Percentiles rank a stretch among this genome's conserved stretches.
Evolutionary conservation across 2,329 filamentous ascomycete genomes (phyloP).

Genomic region (Xylariaceae sp.): DNA sequence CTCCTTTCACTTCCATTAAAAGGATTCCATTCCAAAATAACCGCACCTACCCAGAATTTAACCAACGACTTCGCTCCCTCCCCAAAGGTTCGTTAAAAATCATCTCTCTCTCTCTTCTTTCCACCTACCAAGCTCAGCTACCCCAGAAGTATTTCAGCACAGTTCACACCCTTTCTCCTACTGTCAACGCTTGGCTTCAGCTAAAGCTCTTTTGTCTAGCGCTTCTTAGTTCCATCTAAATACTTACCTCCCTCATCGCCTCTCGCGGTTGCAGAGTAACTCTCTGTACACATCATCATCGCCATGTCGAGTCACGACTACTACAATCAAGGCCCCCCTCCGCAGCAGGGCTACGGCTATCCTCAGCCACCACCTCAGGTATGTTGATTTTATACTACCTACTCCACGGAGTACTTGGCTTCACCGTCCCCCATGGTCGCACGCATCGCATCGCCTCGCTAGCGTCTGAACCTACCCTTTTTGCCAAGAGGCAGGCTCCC

Average conservation of each 20-base stretch:
- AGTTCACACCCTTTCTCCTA: no score
- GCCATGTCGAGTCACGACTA: conserved; percentile 30
- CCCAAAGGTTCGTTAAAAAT: no score
- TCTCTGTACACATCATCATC: conserved; percentile 9
- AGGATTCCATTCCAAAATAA: no score
- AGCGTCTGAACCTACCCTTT: no score
- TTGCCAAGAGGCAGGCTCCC: no score
- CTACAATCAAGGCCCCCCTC: conserved; percentile 31
- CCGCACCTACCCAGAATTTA: no score
- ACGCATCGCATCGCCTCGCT: conserved; percentile 6
- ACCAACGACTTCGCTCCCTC: no score
- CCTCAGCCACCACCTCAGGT: conserved; percentile 41
- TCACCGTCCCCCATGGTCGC: conserved; percentile 8
- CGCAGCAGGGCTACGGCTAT: conserved; percentile 30
- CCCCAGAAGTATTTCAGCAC: no score
- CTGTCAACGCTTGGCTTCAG: conserved; percentile 3
- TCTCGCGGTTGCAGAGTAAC: conserved; percentile 1
- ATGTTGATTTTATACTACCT: conserved; percentile 22
- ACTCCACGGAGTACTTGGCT: no score
- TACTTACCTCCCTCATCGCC: conserved; percentile 1
- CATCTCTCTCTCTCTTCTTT: no score
- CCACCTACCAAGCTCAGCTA: no score
- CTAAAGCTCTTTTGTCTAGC: conserved; percentile 3
- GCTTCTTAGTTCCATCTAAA: no score
- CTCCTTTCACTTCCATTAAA: not conserved